Percentiles rank a stretch among this genome's conserved stretches.
Evolutionary conservation across 768 basidiomycete genomes (phyloP).

Genomic region (Saitozyma podzolica): DNA sequence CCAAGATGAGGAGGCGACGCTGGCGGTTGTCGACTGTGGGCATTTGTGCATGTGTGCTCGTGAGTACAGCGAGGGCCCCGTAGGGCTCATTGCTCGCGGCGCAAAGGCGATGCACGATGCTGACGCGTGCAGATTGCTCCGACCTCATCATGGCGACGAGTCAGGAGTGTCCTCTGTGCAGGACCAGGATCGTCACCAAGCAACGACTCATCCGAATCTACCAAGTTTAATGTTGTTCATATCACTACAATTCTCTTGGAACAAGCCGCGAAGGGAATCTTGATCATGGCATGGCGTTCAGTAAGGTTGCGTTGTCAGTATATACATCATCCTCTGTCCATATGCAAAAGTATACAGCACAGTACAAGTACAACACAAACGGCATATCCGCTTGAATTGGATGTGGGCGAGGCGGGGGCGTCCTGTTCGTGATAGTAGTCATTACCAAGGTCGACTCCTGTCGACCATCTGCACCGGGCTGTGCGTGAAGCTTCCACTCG

Average conservation of each 20-base stretch:
- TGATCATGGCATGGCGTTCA: too few relatives aligned
- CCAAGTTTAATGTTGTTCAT: not conserved
- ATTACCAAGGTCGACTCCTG: conserved; percentile 26
- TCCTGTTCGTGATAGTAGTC: too few relatives aligned
- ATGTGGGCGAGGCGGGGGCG: too few relatives aligned
- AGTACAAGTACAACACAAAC: too few relatives aligned
- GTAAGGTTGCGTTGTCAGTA: not conserved
- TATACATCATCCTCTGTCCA: not conserved
- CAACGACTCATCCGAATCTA: conserved; percentile 71
- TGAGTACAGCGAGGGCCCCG: conserved; percentile 12
- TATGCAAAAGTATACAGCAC: too few relatives aligned
- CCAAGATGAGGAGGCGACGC: conserved; percentile 90
- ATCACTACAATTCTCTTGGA: too few relatives aligned
- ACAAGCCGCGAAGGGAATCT: too few relatives aligned
- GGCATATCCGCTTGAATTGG: too few relatives aligned
- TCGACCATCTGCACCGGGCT: conserved; percentile 36
- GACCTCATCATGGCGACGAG: conserved; percentile 59
- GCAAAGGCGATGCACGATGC: conserved; percentile 1
- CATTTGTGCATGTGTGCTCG: conserved; percentile 49
- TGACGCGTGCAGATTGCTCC: conserved; percentile 38
- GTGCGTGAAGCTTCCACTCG: conserved; percentile 13
- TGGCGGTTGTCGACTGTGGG: conserved; percentile 94
- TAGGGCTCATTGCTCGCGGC: too few relatives aligned
- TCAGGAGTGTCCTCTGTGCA: conserved; percentile 84
- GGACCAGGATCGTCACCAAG: conserved; percentile 63